Percentiles rank a stretch among this genome's conserved stretches.
Conservation (phyloP, 495 filamentous ascomycete species). For the Hypoxylon trugodes region DNA sequence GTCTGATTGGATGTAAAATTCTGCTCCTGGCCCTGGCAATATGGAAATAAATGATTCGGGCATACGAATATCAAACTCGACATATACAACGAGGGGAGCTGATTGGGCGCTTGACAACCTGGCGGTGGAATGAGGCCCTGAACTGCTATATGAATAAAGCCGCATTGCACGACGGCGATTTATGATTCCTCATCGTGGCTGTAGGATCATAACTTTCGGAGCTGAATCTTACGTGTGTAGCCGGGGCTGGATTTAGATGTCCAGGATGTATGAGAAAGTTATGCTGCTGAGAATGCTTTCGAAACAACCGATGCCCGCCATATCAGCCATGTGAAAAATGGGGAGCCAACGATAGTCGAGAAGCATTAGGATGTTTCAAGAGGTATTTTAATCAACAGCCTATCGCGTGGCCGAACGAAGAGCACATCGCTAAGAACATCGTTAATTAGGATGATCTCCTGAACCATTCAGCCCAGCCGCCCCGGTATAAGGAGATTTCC, state of each 20-base stretch:
- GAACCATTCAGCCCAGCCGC: background rate
- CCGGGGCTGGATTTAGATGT: too few relatives aligned
- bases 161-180: background rate
- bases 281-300: too few relatives aligned
- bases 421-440: too few relatives aligned
- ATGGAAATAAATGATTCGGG: constrained; percentile 6
- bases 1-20: constrained; percentile 13
- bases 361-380: background rate
- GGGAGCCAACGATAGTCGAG: background rate
- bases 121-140: constrained; percentile 6
- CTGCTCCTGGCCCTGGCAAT: background rate
- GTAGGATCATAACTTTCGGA: constrained; percentile 7
- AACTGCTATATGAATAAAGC: background rate
- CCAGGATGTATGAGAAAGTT: background rate
- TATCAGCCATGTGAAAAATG: too few relatives aligned
- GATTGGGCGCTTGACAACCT: constrained; percentile 14
- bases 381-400: constrained; percentile 2
- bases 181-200: constrained; percentile 22
- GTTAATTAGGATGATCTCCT: too few relatives aligned
- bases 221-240: constrained; percentile 13
- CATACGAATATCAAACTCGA: constrained; percentile 2
- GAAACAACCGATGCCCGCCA: too few relatives aligned
- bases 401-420: constrained; percentile 9
- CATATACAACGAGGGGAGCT: background rate
- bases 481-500: background rate